phyloP scores from a whole-genome alignment of 768 basidiomycete species.

The Leccinum longicurvipes region DNA sequence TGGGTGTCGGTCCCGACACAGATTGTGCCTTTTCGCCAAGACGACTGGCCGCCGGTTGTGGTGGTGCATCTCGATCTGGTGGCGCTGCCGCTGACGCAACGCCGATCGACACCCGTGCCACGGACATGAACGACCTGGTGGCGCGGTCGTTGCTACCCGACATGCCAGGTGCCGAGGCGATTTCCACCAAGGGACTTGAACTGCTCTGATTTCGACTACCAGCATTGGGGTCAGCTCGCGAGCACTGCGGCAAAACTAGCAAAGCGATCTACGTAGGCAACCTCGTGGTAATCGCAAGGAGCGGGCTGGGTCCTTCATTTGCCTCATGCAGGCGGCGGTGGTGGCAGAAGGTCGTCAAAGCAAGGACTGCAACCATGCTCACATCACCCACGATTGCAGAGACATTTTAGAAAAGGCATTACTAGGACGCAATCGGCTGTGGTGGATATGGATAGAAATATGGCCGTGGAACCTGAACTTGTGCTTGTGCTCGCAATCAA shows the following conservation, averaged over 20 bases:
- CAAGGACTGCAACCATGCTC: constrained; percentile 16
- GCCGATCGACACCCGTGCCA: not conserved
- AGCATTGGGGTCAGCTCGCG: not conserved
- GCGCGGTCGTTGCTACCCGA: constrained; percentile 10
- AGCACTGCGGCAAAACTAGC: not conserved
- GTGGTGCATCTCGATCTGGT: not conserved
- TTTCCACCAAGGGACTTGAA: not conserved
- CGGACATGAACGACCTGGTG: not conserved
- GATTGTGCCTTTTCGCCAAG: constrained; percentile 15
- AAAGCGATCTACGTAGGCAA: constrained; percentile 2
- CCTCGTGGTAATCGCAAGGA: constrained; percentile 4
- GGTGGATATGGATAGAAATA: no score
- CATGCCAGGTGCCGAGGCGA: not conserved
- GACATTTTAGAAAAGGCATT: constrained; percentile 9
- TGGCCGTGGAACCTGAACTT: no score
- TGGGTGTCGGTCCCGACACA: not conserved
- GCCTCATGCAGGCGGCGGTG: constrained; percentile 6
- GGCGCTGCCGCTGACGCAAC: not conserved
- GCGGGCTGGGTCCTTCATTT: constrained; percentile 9
- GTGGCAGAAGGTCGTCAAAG: constrained; percentile 8
- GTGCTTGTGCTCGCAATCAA: not conserved
- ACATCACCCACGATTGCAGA: constrained; percentile 14
- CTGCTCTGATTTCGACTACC: not conserved
- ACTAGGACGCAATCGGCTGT: not conserved
- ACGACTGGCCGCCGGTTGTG: not conserved